Evolutionary conservation across 768 basidiomycete species (phyloP).

Genomic region (Termitomyces eurrhizus): DNA sequence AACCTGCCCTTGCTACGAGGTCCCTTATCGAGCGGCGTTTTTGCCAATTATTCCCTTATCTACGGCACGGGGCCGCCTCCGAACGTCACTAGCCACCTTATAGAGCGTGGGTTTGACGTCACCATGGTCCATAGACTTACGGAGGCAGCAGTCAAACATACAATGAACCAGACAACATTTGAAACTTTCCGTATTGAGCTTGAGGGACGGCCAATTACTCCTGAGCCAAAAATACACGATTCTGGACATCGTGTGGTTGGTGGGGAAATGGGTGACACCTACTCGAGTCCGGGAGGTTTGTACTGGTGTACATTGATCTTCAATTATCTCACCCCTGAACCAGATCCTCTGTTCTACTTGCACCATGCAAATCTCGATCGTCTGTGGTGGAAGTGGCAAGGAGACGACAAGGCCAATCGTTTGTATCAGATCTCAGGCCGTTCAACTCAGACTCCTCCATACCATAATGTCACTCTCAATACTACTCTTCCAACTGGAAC

Average conservation of each 20-base stretch:
- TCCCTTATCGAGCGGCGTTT: slow-evolving; percentile 30
- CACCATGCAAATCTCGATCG: slow-evolving; percentile 37
- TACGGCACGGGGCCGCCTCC: slow-evolving; percentile 30
- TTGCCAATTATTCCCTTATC: slow-evolving; percentile 27
- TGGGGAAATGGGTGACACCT: slow-evolving; percentile 30
- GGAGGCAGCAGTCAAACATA: slow-evolving; percentile 16
- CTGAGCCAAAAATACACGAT: slow-evolving; percentile 27
- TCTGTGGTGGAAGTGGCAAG: slow-evolving; percentile 40
- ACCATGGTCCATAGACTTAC: slow-evolving; percentile 16
- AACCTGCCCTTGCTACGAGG: slow-evolving; percentile 26
- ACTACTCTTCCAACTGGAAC: slow-evolving; percentile 17
- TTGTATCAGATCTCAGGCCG: slow-evolving; percentile 33
- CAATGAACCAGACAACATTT: slow-evolving; percentile 20
- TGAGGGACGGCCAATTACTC: slow-evolving; percentile 29
- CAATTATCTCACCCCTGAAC: neutral
- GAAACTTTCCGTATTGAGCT: slow-evolving; percentile 32
- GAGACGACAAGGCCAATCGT: slow-evolving; percentile 19
- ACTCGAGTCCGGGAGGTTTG: slow-evolving; percentile 37
- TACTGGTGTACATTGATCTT: neutral
- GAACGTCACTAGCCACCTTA: slow-evolving; percentile 25
- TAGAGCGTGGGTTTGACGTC: slow-evolving; percentile 29
- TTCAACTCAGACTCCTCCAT: slow-evolving; percentile 24
- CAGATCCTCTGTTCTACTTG: slow-evolving; percentile 37
- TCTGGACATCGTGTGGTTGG: slow-evolving; percentile 32
- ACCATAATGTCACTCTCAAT: slow-evolving; percentile 28